Conservation (phyloP, 306 rosid genomes). For the Castanea sativa region DNA sequence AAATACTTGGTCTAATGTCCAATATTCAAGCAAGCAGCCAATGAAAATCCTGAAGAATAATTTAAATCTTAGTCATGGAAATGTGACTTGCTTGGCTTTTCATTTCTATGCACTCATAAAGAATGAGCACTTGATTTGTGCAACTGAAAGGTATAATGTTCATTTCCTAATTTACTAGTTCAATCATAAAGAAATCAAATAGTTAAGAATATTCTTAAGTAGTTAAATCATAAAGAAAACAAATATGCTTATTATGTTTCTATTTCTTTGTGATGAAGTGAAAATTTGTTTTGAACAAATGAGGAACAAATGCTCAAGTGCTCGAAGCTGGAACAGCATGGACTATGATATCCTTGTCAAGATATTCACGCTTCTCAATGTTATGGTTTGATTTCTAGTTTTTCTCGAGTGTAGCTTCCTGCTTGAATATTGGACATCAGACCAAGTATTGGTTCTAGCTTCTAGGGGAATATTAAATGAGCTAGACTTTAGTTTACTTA, state of each 20-base stretch:
- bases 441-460: background rate
- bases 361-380: conserved; percentile 19
- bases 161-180: too few species aligned
- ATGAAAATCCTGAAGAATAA: conserved; percentile 10
- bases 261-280: too few species aligned
- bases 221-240: too few species aligned
- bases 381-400: conserved; percentile 6
- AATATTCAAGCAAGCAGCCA: background rate
- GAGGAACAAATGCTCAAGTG: background rate
- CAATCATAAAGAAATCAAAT: too few species aligned
- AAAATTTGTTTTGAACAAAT: background rate
- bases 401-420: conserved; percentile 5
- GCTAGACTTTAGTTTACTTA: background rate
- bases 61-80: conserved; percentile 20
- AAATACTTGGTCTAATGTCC: background rate
- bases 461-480: background rate
- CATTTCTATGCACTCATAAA: background rate
- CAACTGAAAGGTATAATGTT: conserved; percentile 21
- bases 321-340: background rate
- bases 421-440: background rate
- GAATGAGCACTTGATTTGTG: background rate
- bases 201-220: too few species aligned
- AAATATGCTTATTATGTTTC: too few species aligned
- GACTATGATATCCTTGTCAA: background rate
- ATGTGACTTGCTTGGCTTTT: conserved; percentile 11